Evolutionary conservation across 176 grass and related monocot genomes (phyloP), one percentile per base, ranked within the genome.

Genomic region (Aegilops umbellulata): DNA sequence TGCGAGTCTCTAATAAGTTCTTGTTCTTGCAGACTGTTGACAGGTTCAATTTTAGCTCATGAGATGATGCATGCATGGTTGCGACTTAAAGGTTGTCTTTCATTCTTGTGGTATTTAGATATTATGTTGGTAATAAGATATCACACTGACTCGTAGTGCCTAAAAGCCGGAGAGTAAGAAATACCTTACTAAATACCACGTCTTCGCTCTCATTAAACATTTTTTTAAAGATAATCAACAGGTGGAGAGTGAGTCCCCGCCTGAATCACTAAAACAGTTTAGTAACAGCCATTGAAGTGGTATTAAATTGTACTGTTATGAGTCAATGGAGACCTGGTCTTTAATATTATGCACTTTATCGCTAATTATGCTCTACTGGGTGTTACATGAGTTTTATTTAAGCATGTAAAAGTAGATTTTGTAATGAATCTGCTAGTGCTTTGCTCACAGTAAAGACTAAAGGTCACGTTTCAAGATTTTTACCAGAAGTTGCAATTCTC

Each of bases 31-130:
- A 98, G 96, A 89, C 86, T 98, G 84, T 89, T 98, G 31, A 95
- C 93, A 35, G 96, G 96, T 85, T 98, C 92, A 29, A 98, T 98
- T 91, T 88, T 98, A 82, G 93, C 93, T 75, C 93, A 98, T 84
- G 93, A 98, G 84, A 94, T 98, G 96, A 98, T 98, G 96, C 96
- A 98, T 82, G 96, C 96, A 3, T 95, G 96, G 96, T 89, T 95
- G 60, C 93, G 92, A 57, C 90, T 98, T 84, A 92, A 92, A 95
- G 96, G 96, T 98, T 32, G 25, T 49, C 74, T 83, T 60, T 57
- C 35, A 44, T 68, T 82, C 83, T 31, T 74, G 2, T 27, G 6
- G 6, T 47, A 74, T 26, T 74, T 51, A 10, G 17, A 70, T 82
- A 23, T 65, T 42, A 6, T 74, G n/a, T 58, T 6, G 6, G 6